Conservation (phyloP, 2,329 filamentous ascomycete genomes). For the Aspergillus intermedius region DNA sequence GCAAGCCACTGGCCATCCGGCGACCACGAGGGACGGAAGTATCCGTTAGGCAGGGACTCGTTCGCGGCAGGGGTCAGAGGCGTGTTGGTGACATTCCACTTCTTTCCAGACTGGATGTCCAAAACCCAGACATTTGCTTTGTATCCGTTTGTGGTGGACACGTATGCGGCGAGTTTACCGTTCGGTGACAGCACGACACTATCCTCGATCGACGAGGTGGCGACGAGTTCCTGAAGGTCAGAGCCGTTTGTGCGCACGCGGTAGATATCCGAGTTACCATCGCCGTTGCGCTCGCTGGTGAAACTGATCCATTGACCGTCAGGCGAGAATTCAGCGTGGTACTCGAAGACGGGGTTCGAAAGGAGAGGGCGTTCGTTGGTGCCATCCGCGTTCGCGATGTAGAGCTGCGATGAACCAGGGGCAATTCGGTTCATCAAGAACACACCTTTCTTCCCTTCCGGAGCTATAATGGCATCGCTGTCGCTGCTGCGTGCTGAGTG, state of each 20-base stretch:
- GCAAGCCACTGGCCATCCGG: constrained; percentile 38
- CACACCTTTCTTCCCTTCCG: constrained; percentile 13
- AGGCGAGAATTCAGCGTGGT: constrained; percentile 34
- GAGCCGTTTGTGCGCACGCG: constrained; percentile 31
- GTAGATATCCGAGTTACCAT: constrained; percentile 39
- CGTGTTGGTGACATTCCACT: constrained; percentile 34
- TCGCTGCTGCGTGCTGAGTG: not conserved
- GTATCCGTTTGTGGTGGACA: constrained; percentile 32
- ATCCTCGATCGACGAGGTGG: constrained; percentile 34
- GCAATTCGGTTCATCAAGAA: constrained; percentile 33
- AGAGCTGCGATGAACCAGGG: constrained; percentile 20
- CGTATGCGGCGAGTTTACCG: constrained; percentile 33
- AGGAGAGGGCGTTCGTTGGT: constrained; percentile 32
- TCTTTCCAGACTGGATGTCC: constrained; percentile 28
- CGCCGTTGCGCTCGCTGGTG: constrained; percentile 34
- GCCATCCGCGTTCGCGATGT: constrained; percentile 36
- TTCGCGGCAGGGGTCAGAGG: constrained; percentile 8
- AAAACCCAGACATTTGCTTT: constrained; percentile 38
- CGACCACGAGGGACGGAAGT: constrained; percentile 37
- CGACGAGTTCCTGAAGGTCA: constrained; percentile 27
- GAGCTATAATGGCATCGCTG: not conserved
- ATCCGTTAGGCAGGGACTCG: constrained; percentile 26
- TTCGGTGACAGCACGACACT: constrained; percentile 33
- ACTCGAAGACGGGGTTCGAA: constrained; percentile 30
- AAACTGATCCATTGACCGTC: constrained; percentile 38